Evolutionary conservation across 1,284 basidiomycete genomes (phyloP), one percentile per base, ranked within the genome.

Genomic region (Cryptococcus jaspeensis): DNA sequence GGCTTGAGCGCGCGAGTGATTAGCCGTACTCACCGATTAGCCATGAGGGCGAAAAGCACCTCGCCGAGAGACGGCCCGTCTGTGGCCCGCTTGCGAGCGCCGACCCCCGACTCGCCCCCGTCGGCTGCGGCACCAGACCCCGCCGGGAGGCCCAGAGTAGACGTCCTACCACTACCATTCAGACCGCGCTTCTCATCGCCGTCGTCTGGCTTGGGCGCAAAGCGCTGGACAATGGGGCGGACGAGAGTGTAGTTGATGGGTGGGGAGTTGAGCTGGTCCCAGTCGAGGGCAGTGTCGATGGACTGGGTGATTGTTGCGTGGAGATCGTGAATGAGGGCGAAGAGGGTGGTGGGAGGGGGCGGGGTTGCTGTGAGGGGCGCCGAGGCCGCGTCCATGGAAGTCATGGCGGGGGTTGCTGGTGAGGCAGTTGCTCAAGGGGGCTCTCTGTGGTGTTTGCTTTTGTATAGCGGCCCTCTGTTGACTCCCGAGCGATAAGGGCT

Each of bases 241-340:
- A 92, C 84, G 52, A 92, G 80, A 6, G 87, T 83, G 65, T 91
- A 91, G 70, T 90, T 89, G 77, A 94, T 83, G 65, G 92, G 89
- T 2, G 90, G 85, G 0, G 89, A 87, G 15, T 85, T 87, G 52
- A 91, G 80, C 69, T 90, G 88, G 15, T 91, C 89, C 90, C 90
- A 92, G 54, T 83, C 86, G 50, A 93, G 73, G 6, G 88, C 83
- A 46, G 85, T 84, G 69, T 93, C 91, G 87, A 76, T 66, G 25
- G 50, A 62, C 48, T 50, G 50, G 39, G 49, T 62, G 50, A 70
- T 63, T 16, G 58, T 59, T 16, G 67, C 49, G 58, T 74, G 71
- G 4, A 78, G 56, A 7, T 67, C 63, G 57, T 76, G 77, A 18
- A 77, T 72, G 41, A 78, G 65, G 9, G 45, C 39, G 48, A 72